Conservation (phyloP, 306 rosid genomes). For the Glycyrrhiza uralensis region DNA sequence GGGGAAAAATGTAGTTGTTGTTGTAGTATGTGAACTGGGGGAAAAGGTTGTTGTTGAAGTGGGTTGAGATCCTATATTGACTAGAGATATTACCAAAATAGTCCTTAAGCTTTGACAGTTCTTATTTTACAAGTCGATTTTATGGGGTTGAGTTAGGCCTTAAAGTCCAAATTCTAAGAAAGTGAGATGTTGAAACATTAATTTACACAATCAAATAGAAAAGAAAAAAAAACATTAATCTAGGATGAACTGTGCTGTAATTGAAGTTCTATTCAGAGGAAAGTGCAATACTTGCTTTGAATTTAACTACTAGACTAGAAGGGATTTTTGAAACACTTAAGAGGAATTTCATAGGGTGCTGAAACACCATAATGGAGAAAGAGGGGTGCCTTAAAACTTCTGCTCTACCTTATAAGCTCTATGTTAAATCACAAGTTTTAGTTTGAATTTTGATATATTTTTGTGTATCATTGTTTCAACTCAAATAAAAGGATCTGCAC, state of each 20-base stretch:
- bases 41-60: too few species aligned
- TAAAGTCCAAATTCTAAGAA: too few species aligned
- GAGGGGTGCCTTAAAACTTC: neutral
- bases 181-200: neutral
- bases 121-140: too few species aligned
- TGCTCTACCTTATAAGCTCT: neutral
- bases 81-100: too few species aligned
- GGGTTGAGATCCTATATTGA: too few species aligned
- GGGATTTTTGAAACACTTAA: too few species aligned
- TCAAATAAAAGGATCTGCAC: neutral
- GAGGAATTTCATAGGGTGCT: too few species aligned
- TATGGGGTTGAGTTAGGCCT: too few species aligned
- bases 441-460: neutral
- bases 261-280: neutral
- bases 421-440: neutral
- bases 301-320: too few species aligned
- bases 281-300: neutral
- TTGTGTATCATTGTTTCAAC: neutral
- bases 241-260: neutral
- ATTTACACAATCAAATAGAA: too few species aligned
- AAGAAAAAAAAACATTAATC: neutral
- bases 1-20: too few species aligned
- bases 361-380: neutral
- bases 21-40: neutral
- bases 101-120: too few species aligned